Evolutionary conservation across 2,329 filamentous ascomycete species (phyloP).

Genomic region (Blastomyces percursus): DNA sequence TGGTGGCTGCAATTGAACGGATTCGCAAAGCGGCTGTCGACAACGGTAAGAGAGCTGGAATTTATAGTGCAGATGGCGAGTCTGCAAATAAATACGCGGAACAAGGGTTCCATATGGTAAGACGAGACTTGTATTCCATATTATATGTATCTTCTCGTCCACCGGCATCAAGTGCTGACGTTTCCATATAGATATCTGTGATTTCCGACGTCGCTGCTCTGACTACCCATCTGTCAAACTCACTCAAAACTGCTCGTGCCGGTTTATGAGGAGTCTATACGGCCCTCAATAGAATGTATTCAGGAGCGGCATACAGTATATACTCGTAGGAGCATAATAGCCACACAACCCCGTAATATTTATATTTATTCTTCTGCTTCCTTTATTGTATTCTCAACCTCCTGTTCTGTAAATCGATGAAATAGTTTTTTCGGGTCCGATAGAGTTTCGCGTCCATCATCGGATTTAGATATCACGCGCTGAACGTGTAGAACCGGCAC

Average conservation of each 20-base stretch:
- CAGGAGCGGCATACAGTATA: not conserved
- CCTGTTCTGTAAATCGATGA: constrained; percentile 49
- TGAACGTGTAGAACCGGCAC: constrained; percentile 53
- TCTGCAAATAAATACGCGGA: constrained; percentile 43
- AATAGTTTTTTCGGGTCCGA: constrained; percentile 52
- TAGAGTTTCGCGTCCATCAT: constrained; percentile 39
- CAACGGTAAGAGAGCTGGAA: constrained; percentile 44
- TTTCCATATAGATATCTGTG: constrained; percentile 26
- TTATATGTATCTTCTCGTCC: not conserved
- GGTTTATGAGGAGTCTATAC: not conserved
- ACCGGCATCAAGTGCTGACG: not conserved
- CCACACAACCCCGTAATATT: constrained; percentile 1
- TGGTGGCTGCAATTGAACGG: constrained; percentile 41
- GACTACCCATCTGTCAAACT: constrained; percentile 30
- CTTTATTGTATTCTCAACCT: constrained; percentile 46
- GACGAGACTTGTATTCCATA: constrained; percentile 9
- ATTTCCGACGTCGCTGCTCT: constrained; percentile 39
- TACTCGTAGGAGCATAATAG: not conserved
- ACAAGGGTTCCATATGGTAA: constrained; percentile 45
- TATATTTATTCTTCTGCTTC: constrained; percentile 29
- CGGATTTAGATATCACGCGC: constrained; percentile 34
- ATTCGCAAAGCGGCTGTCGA: constrained; percentile 43
- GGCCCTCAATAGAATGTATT: not conserved
- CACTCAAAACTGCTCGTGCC: constrained; percentile 26
- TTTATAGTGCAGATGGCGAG: constrained; percentile 44